Evolutionary conservation across 2,329 filamentous ascomycete species (phyloP), one percentile per base, ranked within the genome.

Genomic region (Trichoderma semiorbis): DNA sequence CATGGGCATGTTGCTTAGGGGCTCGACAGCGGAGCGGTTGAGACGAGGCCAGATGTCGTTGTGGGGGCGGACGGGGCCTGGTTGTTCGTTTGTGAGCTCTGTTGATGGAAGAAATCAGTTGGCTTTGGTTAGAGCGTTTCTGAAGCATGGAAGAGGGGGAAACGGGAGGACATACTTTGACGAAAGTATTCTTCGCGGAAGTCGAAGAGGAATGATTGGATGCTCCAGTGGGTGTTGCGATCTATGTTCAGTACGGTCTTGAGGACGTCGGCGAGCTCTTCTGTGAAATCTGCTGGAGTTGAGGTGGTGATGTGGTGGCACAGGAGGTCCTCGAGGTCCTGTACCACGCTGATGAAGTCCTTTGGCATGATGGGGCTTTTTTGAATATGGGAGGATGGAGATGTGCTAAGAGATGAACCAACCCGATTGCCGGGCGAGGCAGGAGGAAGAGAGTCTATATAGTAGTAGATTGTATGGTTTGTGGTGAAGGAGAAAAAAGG

Each of bases 11-110:
- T 34, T 55, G 53, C 55, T 68, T 2, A 72, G 7, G 18, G 70
- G 21, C 21, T 72, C 70, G 43, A 72, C 30, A 30, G 43, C 50
- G 53, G 43, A 34, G 18, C 64, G 60, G 39, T 55, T 66, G 70
- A 72, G 50, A 4, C 55, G 64, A 60, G 70, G 70, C 63, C 63
- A 61, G 70, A 62, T 63, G 21, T 72, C 70, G 63, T 72, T 24
- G 57, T 43, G 53, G 43, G 47, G 55, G 14, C 55, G 63, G 47
- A 26, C 18, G 21, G 30, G 62, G 7, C 21, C 16, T 7, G 61
- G 36, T 11, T 32, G 50, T 50, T 64, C 28, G 6, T 32, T 32
- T n/a, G 61, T 65, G 69, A 71, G 47, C 14, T 43, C 69, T 71
- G 12, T 28, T 28, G 18, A 26, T 34, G 16, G 28, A 55, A 18